Evolutionary conservation across 2,329 filamentous ascomycete species (phyloP).

Genomic region (Nothophaeocryptopus gaeumannii): DNA sequence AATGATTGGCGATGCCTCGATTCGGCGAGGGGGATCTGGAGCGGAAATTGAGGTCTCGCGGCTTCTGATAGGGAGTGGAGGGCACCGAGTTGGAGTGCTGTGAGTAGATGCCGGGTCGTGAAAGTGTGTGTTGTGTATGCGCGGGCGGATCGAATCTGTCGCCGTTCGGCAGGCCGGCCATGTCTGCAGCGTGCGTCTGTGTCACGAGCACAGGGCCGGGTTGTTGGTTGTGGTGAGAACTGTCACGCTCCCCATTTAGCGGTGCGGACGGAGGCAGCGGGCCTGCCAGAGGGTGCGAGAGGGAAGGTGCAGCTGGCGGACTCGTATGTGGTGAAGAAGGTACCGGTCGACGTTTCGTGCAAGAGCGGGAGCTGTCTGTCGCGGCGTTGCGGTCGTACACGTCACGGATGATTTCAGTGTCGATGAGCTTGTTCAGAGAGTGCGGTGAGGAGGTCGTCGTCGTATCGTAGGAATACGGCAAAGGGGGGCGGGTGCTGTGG

Average conservation of each 20-base stretch:
- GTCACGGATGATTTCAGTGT: no score
- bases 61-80: slow-evolving; percentile 86
- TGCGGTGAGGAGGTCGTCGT: no score
- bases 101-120: slow-evolving; percentile 26
- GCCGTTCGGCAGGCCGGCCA: slow-evolving; percentile 23
- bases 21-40: slow-evolving; percentile 80
- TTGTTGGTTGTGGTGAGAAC: no score
- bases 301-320: background rate
- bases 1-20: slow-evolving; percentile 69
- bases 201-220: slow-evolving; percentile 32
- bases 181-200: slow-evolving; percentile 17
- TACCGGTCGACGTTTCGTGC: no score
- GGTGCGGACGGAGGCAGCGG: background rate
- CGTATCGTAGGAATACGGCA: no score
- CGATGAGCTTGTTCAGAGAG: no score
- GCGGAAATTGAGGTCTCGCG: slow-evolving; percentile 75
- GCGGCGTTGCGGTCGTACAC: no score
- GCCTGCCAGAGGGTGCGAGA: background rate
- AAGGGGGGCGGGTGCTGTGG: no score
- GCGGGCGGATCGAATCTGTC: slow-evolving; percentile 23
- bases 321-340: background rate
- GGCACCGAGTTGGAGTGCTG: slow-evolving; percentile 86
- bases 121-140: slow-evolving; percentile 24
- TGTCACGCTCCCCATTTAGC: background rate
- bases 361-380: no score